Base-by-base conservation (phyloP, 2,329 filamentous ascomycete species). In the Apiospora hydei region DNA sequence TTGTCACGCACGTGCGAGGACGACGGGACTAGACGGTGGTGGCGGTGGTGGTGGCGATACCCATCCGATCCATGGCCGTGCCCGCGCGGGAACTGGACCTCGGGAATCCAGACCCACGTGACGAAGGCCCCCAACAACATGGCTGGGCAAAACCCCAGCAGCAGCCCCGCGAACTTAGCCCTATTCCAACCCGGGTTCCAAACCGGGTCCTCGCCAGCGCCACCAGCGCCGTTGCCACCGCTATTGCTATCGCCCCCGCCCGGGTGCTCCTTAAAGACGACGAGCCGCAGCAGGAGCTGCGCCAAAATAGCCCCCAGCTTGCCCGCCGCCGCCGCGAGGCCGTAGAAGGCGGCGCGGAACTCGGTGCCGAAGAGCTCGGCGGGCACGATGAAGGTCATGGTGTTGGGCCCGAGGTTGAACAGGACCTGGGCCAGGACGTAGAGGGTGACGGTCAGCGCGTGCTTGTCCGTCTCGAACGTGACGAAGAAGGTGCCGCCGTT, bases 351-450 rank as follows among this genome's bases (percentile, higher is more conserved):
- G 69, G 86, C 89, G 64, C 90, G 87, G 75, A 90, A 91, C 73
- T 86, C 85, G 2, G 89, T 92, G 0, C 89, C 89, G 77, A 92
- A 92, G 61, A 90, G 86, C 77, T 92, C 90, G 57, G 88, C 89
- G 1, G 90, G 89, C 18, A 91, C 86, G 70, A 91, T 88, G 76
- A 92, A 91, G 0, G 89, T 91, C 18, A 90, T 85, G 0, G 88
- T 89, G 76, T 91, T 91, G 53, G 88, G 88, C 4, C 67, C 67
- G 77, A 89, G 86, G 73, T 89, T 88, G 74, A 89, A 88, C 73
- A 87, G 79, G 74, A 88, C 86, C 71, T 88, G 86, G 51, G 85
- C 87, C 18, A 88, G 78, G 18, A 87, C 86, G 38, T 88, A 86
- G 66, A 87, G 81, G 1, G 84, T 83, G 0, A 88, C 83, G 1